These are phyloP conservation scores for Pleoardoris graminearum DNA, from an alignment of 2,329 filamentous ascomycete species.

Conservation along the genomic window DNA sequence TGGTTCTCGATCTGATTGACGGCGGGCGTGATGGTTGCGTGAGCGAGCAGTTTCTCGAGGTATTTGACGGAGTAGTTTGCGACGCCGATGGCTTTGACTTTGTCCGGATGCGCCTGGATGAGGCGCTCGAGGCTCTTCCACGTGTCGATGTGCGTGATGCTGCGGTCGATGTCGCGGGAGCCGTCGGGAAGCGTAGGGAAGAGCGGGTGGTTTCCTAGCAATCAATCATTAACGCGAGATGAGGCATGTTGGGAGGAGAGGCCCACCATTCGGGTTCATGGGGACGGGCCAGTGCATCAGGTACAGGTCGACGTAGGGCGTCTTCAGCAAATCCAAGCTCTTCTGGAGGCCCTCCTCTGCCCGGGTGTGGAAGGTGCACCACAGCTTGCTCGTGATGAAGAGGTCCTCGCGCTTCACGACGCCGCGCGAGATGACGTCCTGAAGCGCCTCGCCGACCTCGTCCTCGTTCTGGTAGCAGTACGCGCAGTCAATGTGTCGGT, in stretches of 20 bases:
- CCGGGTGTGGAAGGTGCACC: conserved; percentile 76
- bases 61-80: conserved; percentile 55
- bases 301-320: conserved; percentile 81
- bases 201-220: conserved; percentile 66
- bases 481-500: conserved; percentile 67
- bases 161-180: conserved; percentile 69
- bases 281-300: conserved; percentile 83
- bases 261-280: conserved; percentile 72
- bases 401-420: conserved; percentile 74
- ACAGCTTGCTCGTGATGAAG: conserved; percentile 84
- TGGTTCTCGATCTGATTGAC: conserved; percentile 77
- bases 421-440: conserved; percentile 70
- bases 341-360: conserved; percentile 71
- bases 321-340: conserved; percentile 71
- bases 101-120: conserved; percentile 48
- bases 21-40: conserved; percentile 66
- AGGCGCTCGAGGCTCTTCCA: conserved; percentile 77
- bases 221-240: not conserved
- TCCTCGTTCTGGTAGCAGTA: conserved; percentile 82
- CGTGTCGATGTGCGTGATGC: conserved; percentile 72
- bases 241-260: not conserved
- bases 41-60: conserved; percentile 55
- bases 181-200: conserved; percentile 78
- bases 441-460: conserved; percentile 77
- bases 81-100: conserved; percentile 55